Evolutionary conservation across 805 yeast species (phyloP).

Genomic region (Yarrowia sp.): DNA sequence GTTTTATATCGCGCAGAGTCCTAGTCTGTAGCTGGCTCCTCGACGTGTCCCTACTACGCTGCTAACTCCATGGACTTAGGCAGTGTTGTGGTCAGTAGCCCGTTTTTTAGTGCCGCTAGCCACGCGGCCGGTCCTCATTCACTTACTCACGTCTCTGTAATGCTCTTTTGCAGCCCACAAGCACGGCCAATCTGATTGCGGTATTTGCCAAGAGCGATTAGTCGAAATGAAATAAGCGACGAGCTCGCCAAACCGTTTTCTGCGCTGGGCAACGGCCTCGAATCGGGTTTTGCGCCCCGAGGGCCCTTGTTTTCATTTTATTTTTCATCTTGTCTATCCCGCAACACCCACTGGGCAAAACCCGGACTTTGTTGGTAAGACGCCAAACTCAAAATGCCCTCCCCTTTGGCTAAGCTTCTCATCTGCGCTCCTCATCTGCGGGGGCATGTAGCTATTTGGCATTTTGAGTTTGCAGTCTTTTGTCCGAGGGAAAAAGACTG

Average conservation of each 20-base stretch:
- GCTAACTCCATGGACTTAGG: slow-evolving; percentile 19
- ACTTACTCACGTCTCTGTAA: slow-evolving; percentile 1
- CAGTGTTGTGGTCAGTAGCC: slow-evolving; percentile 4
- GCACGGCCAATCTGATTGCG: slow-evolving; percentile 20
- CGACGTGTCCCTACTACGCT: slow-evolving; percentile 1
- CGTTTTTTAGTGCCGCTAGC: slow-evolving; percentile 16
- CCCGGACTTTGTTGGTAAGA: slow-evolving; percentile 19
- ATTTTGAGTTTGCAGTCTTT: background rate
- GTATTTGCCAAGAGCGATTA: slow-evolving; percentile 16
- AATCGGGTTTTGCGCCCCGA: background rate
- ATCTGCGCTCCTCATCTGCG: slow-evolving; percentile 26
- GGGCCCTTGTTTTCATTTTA: background rate
- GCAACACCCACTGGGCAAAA: background rate
- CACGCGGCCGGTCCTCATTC: slow-evolving; percentile 8
- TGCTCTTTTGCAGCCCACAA: slow-evolving; percentile 16
- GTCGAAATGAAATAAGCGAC: background rate
- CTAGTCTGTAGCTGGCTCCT: too few species aligned
- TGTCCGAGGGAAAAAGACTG: slow-evolving; percentile 24
- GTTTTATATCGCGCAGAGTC: too few species aligned
- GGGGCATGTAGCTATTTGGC: slow-evolving; percentile 23
- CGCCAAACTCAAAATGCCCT: background rate
- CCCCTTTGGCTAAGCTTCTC: slow-evolving; percentile 22
- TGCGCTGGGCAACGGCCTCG: too few species aligned
- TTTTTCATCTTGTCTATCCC: background rate
- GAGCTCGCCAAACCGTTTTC: too few species aligned